A percentile compares a stretch with the other conserved stretches of the same genome.
phyloP scores from a whole-genome alignment of 257 asterid genomes.

The Solanum okadae region DNA sequence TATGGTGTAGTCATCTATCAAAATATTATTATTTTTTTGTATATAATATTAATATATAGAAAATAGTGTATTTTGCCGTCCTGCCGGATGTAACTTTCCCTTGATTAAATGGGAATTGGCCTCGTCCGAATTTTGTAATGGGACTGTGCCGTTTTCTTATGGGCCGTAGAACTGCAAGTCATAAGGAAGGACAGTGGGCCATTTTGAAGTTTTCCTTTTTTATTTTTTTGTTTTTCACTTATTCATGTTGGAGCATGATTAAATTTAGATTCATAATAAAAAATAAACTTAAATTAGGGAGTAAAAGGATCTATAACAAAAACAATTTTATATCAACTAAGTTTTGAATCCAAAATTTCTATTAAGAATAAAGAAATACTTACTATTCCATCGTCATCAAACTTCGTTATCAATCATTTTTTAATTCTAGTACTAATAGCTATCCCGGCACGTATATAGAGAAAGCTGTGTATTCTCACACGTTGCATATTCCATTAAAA shows the following conservation, averaged over 20 bases:
- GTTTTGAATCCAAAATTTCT: no score
- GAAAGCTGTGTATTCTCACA: background rate
- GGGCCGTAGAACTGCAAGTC: background rate
- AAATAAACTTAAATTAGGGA: background rate
- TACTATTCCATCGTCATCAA: background rate
- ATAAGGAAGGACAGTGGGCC: background rate
- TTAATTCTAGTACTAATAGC: background rate
- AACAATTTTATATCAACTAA: background rate
- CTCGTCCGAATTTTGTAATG: background rate
- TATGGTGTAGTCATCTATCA: background rate
- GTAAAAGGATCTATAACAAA: background rate
- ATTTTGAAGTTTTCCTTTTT: background rate
- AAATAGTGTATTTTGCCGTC: background rate
- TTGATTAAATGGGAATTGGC: background rate
- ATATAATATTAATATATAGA: no score
- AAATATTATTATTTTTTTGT: background rate
- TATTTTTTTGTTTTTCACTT: background rate
- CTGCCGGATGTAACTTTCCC: background rate
- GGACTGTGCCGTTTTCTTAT: background rate
- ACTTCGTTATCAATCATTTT: background rate
- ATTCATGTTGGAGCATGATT: fast-evolving
- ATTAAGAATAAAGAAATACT: background rate
- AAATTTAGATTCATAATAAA: background rate
- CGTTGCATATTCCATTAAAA: background rate
- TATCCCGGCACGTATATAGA: background rate